Evolutionary conservation across 1,284 basidiomycete genomes (phyloP).

Genomic region (Melampsora larici-populina): DNA sequence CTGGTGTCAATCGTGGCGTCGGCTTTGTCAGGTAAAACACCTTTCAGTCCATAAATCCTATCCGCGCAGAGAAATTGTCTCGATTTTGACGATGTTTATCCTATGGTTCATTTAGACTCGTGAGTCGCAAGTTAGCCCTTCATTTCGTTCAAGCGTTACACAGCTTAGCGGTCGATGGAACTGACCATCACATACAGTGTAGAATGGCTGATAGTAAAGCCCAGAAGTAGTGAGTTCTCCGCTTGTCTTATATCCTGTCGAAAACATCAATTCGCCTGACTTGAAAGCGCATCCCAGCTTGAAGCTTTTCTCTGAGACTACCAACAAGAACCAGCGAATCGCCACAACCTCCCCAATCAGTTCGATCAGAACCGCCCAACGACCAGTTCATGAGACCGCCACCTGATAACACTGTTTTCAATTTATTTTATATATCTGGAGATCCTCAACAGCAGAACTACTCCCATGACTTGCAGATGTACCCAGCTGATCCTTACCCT

Average conservation of each 20-base stretch:
- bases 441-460: too few relatives aligned
- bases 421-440: too few relatives aligned
- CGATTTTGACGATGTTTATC: not conserved
- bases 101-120: not conserved
- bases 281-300: too few relatives aligned
- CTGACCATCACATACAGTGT: conserved; percentile 21
- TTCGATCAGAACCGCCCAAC: too few relatives aligned
- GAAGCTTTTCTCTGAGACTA: too few relatives aligned
- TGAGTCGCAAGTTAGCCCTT: conserved; percentile 11
- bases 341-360: too few relatives aligned
- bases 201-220: conserved; percentile 40
- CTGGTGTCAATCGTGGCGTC: conserved; percentile 25
- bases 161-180: conserved; percentile 8
- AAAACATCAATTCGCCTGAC: too few relatives aligned
- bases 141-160: conserved; percentile 28
- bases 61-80: not conserved
- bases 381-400: too few relatives aligned
- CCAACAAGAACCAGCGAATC: too few relatives aligned
- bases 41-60: not conserved
- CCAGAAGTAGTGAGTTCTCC: conserved; percentile 27
- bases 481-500: too few relatives aligned
- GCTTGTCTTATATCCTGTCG: not conserved
- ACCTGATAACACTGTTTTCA: too few relatives aligned
- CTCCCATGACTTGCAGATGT: too few relatives aligned
- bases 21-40: conserved; percentile 29